Conservation (phyloP, 257 asterid species). For the Perilla frutescens region DNA sequence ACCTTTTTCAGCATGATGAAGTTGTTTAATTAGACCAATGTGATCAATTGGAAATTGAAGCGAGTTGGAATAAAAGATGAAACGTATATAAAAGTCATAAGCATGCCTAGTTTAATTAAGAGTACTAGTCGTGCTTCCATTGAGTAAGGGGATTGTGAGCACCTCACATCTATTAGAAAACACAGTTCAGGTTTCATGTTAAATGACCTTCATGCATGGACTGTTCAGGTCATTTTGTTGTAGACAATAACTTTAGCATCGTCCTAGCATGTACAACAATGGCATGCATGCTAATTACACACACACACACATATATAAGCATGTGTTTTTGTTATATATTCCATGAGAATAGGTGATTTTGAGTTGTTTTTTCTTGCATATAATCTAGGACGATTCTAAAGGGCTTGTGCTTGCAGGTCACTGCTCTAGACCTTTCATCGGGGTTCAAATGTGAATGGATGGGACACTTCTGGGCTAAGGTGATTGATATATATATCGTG, state of each 20-base stretch:
- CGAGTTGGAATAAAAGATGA: neutral
- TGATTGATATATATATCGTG: slow-evolving; percentile 6
- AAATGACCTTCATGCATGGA: too few relatives aligned
- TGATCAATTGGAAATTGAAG: neutral
- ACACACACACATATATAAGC: neutral
- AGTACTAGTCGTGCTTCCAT: too few relatives aligned
- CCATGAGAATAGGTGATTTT: neutral
- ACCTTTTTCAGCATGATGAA: neutral
- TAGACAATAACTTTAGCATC: too few relatives aligned
- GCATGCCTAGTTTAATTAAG: too few relatives aligned
- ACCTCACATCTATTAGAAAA: too few relatives aligned
- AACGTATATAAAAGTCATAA: neutral
- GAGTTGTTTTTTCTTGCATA: neutral
- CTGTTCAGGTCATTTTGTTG: too few relatives aligned
- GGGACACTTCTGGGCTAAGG: slow-evolving; percentile 77
- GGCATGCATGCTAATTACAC: too few relatives aligned
- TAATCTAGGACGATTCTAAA: neutral
- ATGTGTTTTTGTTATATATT: neutral
- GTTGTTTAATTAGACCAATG: neutral
- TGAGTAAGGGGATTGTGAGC: too few relatives aligned
- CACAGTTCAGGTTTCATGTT: too few relatives aligned
- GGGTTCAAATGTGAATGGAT: slow-evolving; percentile 49
- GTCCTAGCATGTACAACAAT: too few relatives aligned
- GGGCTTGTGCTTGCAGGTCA: slow-evolving; percentile 38
- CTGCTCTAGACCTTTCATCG: slow-evolving; percentile 39